Evolutionary conservation across 768 basidiomycete genomes (phyloP).

Genomic region (Tricholoma saponaceum): DNA sequence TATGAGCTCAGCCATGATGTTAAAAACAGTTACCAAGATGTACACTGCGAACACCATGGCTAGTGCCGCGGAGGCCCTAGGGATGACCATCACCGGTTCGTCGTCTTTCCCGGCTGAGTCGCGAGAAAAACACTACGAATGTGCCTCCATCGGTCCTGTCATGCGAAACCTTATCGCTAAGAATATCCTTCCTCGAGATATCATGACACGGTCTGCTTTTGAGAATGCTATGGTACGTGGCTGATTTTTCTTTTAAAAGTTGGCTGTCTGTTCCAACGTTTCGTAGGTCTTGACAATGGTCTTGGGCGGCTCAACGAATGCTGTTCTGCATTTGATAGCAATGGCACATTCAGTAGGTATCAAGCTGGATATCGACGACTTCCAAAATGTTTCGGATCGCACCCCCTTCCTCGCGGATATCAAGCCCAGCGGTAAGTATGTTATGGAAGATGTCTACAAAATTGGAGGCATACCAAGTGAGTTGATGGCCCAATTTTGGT

Average conservation of each 20-base stretch:
- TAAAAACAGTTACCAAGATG: slow-evolving; percentile 53
- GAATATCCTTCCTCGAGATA: slow-evolving; percentile 90
- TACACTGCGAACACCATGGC: slow-evolving; percentile 99
- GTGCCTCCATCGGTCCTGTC: slow-evolving; percentile 70
- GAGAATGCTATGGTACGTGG: slow-evolving; percentile 90
- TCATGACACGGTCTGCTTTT: slow-evolving; percentile 96
- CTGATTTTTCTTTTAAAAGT: slow-evolving; percentile 1
- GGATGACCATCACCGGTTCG: slow-evolving; percentile 96
- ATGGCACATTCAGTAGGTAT: slow-evolving; percentile 96
- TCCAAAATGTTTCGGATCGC: slow-evolving; percentile 90
- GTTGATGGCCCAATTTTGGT: slow-evolving; percentile 22
- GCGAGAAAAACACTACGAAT: slow-evolving; percentile 83
- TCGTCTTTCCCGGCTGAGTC: slow-evolving; percentile 95
- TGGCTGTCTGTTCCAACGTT: slow-evolving; percentile 1
- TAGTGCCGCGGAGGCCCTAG: slow-evolving; percentile 89
- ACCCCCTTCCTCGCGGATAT: slow-evolving; percentile 94
- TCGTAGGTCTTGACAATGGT: slow-evolving; percentile 90
- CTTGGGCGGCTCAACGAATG: slow-evolving; percentile 96
- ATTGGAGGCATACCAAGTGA: slow-evolving; percentile 94
- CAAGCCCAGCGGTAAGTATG: slow-evolving; percentile 96
- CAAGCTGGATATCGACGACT: slow-evolving; percentile 83
- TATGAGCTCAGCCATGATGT: neutral
- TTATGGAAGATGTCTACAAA: slow-evolving; percentile 96
- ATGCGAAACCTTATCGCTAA: slow-evolving; percentile 87
- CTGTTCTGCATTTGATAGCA: slow-evolving; percentile 94